Evolutionary conservation across 768 basidiomycete genomes (phyloP).

Genomic region (Chalciporus pseudorubinellus): DNA sequence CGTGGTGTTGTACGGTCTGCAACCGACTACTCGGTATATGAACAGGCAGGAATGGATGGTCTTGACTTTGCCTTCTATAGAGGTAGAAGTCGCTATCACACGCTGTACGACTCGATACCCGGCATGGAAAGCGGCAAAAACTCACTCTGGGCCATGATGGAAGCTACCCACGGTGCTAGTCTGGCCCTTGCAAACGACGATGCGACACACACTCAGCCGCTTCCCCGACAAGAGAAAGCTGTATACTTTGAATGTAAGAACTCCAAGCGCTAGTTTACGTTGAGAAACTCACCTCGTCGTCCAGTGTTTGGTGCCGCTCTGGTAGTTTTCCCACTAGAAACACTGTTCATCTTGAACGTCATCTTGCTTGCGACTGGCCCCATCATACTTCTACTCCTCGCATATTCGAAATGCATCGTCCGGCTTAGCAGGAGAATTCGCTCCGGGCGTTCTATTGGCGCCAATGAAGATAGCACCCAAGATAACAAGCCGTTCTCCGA

Average conservation of each 20-base stretch:
- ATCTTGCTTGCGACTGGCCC: slow-evolving; percentile 64
- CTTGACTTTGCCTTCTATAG: slow-evolving; percentile 80
- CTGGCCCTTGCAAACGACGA: slow-evolving; percentile 50
- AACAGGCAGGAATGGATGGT: slow-evolving; percentile 56
- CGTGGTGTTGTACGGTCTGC: slow-evolving; percentile 61
- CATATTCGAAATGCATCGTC: slow-evolving; percentile 33
- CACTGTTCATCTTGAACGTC: slow-evolving; percentile 56
- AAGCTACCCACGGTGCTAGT: slow-evolving; percentile 56
- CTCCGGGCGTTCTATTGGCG: slow-evolving; percentile 1
- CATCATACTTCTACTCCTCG: slow-evolving; percentile 46
- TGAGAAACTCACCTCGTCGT: not conserved
- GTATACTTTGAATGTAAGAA: slow-evolving; percentile 76
- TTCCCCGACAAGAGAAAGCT: slow-evolving; percentile 23
- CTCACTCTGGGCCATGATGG: slow-evolving; percentile 80
- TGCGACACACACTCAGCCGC: slow-evolving; percentile 25
- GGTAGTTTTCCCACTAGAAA: slow-evolving; percentile 51
- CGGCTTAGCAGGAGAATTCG: slow-evolving; percentile 19
- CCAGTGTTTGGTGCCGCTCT: slow-evolving; percentile 60
- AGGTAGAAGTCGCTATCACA: slow-evolving; percentile 74
- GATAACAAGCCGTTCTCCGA: slow-evolving; percentile 7
- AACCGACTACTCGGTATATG: slow-evolving; percentile 76
- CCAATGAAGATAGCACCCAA: slow-evolving; percentile 1
- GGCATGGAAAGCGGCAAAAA: slow-evolving; percentile 51
- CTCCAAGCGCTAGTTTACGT: not conserved
- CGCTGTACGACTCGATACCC: slow-evolving; percentile 65